These are phyloP conservation scores for Cryphonectria radicalis DNA, from an alignment of 2,329 filamentous ascomycete genomes.

Conservation along the genomic window DNA sequence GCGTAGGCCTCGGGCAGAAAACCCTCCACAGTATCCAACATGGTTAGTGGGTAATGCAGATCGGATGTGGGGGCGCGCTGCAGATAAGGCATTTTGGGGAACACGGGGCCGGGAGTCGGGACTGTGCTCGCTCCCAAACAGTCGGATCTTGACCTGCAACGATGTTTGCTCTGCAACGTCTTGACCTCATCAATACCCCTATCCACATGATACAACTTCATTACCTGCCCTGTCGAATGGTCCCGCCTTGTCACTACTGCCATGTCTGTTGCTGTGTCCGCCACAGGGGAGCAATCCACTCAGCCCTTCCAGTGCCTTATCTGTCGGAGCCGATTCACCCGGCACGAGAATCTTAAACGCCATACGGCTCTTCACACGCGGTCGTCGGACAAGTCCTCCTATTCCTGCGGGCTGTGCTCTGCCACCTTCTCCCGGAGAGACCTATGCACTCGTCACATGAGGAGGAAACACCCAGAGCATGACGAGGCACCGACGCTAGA, in stretches of 20 bases:
- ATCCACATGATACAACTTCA: neutral
- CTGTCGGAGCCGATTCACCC: conserved; percentile 44
- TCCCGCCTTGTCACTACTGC: neutral
- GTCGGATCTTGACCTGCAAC: neutral
- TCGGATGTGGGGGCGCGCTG: neutral
- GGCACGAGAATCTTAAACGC: conserved; percentile 47
- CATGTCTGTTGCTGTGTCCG: conserved; percentile 21
- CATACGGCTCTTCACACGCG: conserved; percentile 45
- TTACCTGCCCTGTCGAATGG: neutral
- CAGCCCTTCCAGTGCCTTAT: conserved; percentile 47
- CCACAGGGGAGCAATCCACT: conserved; percentile 18
- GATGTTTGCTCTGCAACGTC: neutral
- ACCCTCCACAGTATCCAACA: neutral
- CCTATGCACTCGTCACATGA: conserved; percentile 46
- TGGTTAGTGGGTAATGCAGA: neutral
- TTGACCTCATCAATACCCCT: neutral
- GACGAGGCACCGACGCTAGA: conserved; percentile 20
- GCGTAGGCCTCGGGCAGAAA: neutral
- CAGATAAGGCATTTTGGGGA: conserved; percentile 2
- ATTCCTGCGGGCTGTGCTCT: conserved; percentile 43
- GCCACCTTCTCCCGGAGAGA: conserved; percentile 47
- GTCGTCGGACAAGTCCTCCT: conserved; percentile 36
- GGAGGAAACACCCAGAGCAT: conserved; percentile 43
- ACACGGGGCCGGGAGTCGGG: neutral
- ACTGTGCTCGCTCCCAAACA: neutral